Base-by-base conservation (phyloP, 78 protist genomes). In the Dictyostelium capitatum region DNA sequence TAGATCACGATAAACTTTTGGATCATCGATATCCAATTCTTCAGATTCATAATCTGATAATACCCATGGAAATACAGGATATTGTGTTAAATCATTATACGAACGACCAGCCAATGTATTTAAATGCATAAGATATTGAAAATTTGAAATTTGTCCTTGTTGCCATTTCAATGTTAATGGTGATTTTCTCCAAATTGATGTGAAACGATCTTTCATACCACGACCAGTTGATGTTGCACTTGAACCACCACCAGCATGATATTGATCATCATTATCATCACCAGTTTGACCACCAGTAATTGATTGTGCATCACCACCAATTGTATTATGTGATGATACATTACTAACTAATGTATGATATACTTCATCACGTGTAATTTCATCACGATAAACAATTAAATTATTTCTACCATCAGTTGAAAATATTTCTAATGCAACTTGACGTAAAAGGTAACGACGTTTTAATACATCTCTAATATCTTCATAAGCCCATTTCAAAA, bases 51-150 rank as follows among this genome's bases (percentile, higher is more conserved):
- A 99, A 89, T 99, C 99, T 4, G 87, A 14, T 15, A 98, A 43
- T 14, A 98, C 95, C 99, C 99, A 98, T 1, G 99, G 99, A 72
- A 98, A 94, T 23, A 98, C 98, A 0, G 99, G 99, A 59, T 99
- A 98, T 65, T 98, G 99, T 14, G 97, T 83, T 47, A 99, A 95
- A 94, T 99, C 99, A 62, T 95, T 93, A 91, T 57, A 89, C 1
- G 97, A 77, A 25, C 98, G 90, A 15, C 97, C 97, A 43, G 97
- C 99, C 20, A 80, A 30, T n/a, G 83, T 75, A 92, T 98, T 98
- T 72, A 98, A 90, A 28, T 51, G 92, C 98, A 97, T 93, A 12
- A 98, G 91, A 41, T 98, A 98, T 32, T 95, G 98, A 77, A 95
- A 98, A 82, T 97, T 98, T 59, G 97, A 82, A 37, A 98, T 79